These are phyloP conservation scores for Adansonia madagascariensis DNA, from an alignment of 441 rosid genomes.

Conservation along the genomic window DNA sequence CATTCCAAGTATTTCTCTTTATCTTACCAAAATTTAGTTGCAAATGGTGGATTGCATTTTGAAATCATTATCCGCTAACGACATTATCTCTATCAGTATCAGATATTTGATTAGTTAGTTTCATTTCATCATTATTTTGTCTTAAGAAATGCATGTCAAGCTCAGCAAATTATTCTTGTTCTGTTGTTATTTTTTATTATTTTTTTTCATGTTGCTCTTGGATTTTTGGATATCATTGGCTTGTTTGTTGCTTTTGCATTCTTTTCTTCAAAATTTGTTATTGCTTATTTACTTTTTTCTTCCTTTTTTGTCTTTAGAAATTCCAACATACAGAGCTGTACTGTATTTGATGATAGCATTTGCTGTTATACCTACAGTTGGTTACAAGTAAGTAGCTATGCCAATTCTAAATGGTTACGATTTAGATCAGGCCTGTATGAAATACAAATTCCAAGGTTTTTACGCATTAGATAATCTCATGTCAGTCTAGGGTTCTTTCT, in stretches of 20 bases:
- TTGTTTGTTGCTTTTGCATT: not conserved
- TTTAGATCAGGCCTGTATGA: conserved; percentile 1
- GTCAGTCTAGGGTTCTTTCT: conserved; percentile 11
- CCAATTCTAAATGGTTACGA: not conserved
- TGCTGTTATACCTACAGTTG: conserved; percentile 80
- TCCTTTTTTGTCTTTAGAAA: conserved; percentile 49
- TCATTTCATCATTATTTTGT: not conserved
- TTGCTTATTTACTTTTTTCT: not conserved
- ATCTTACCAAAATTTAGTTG: not conserved
- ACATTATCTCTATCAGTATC: not conserved
- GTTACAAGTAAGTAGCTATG: conserved; percentile 63
- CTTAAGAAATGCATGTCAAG: not conserved
- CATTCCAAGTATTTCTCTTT: not conserved
- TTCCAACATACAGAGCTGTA: conserved; percentile 57
- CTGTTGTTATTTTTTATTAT: not conserved
- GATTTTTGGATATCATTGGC: not conserved
- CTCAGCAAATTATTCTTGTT: conserved; percentile 3
- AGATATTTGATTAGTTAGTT: not conserved
- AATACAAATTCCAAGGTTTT: not conserved
- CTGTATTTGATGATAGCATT: conserved; percentile 62
- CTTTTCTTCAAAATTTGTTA: not conserved
- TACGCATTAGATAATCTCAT: not conserved
- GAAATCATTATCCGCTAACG: not conserved
- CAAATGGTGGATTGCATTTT: not conserved
- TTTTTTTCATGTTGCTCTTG: not conserved